Evolutionary conservation across 768 basidiomycete genomes (phyloP).

Genomic region (Suillus luteus): DNA sequence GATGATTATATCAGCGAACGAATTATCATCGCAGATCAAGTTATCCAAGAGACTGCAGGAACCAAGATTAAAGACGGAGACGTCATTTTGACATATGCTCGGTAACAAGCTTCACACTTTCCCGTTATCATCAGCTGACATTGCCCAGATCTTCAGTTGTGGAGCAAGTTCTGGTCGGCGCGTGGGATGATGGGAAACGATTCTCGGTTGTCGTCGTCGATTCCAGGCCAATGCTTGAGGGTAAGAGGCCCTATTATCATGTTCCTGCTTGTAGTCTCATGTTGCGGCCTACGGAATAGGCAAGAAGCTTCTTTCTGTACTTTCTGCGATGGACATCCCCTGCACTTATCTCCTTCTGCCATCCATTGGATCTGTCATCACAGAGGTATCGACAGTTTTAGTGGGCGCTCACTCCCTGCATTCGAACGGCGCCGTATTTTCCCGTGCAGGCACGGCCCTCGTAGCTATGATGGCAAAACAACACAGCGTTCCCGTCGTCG

Average conservation of each 20-base stretch:
- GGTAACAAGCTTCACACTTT: constrained; percentile 44
- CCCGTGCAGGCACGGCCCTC: constrained; percentile 91
- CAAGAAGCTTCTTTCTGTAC: constrained; percentile 70
- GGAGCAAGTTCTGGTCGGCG: constrained; percentile 82
- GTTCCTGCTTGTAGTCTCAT: not conserved
- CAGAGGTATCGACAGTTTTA: constrained; percentile 81
- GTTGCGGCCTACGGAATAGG: constrained; percentile 45
- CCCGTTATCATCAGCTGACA: constrained; percentile 6
- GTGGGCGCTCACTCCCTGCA: constrained; percentile 94
- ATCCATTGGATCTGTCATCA: constrained; percentile 76
- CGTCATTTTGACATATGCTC: constrained; percentile 89
- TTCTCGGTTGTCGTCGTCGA: constrained; percentile 95
- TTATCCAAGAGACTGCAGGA: constrained; percentile 85
- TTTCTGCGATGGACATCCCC: constrained; percentile 69
- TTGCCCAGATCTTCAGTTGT: constrained; percentile 84
- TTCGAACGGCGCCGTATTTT: constrained; percentile 92
- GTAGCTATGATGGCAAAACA: constrained; percentile 96
- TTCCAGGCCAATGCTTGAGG: constrained; percentile 93
- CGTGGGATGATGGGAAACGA: constrained; percentile 68
- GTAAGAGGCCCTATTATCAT: constrained; percentile 36
- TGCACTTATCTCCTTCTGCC: constrained; percentile 93
- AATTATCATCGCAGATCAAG: constrained; percentile 89
- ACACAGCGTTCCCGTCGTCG: constrained; percentile 88
- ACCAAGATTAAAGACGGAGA: constrained; percentile 96
- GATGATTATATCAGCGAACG: constrained; percentile 93